Conservation (phyloP, 305 asterid genomes). For the Fraxinus greggii region DNA sequence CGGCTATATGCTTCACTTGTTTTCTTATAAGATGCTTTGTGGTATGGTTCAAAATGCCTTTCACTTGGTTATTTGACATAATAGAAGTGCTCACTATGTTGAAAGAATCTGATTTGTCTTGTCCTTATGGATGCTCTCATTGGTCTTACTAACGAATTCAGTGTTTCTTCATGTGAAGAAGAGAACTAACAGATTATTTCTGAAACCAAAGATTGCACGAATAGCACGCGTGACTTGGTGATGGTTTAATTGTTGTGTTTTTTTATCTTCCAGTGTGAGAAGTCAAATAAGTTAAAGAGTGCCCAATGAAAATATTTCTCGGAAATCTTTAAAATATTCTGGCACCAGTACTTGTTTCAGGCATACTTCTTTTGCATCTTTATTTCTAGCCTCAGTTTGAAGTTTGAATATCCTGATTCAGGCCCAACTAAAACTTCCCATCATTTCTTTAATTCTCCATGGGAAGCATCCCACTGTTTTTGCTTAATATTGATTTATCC, state of each 20-base stretch:
- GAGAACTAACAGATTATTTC: background rate
- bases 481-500: background rate
- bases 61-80: constrained; percentile 15
- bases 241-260: background rate
- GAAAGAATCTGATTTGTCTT: background rate
- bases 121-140: background rate
- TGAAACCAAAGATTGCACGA: background rate
- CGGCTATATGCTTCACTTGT: constrained; percentile 92
- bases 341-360: background rate
- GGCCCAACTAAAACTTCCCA: background rate
- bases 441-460: background rate
- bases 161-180: background rate
- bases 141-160: background rate
- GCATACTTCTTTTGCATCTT: background rate
- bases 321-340: background rate
- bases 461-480: background rate
- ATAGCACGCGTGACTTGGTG: background rate
- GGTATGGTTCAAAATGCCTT: constrained; percentile 47
- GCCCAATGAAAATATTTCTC: background rate
- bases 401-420: background rate
- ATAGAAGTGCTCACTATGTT: background rate
- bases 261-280: background rate
- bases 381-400: background rate
- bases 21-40: constrained; percentile 84
- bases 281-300: background rate